Evolutionary conservation across 2,329 filamentous ascomycete species (phyloP).

Genomic region (Xylariaceae sp.): DNA sequence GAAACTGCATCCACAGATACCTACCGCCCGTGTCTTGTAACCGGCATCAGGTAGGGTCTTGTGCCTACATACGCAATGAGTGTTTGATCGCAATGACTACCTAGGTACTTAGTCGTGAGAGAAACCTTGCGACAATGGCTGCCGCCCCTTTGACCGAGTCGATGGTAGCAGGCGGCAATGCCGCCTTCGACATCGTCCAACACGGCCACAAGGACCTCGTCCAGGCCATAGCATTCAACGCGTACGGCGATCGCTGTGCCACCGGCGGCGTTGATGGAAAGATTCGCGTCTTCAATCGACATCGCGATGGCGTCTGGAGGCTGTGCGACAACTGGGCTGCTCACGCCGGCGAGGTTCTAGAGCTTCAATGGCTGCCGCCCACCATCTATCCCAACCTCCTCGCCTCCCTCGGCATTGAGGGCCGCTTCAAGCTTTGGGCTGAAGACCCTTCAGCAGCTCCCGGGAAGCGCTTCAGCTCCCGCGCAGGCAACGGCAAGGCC

Average conservation of each 20-base stretch:
- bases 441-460: constrained; percentile 80
- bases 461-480: constrained; percentile 76
- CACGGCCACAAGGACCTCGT: constrained; percentile 78
- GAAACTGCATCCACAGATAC: too few species aligned
- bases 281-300: constrained; percentile 84
- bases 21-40: too few species aligned
- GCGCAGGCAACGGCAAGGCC: constrained; percentile 39
- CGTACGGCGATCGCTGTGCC: constrained; percentile 85
- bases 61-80: too few species aligned
- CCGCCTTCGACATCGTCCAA: constrained; percentile 59
- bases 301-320: constrained; percentile 73
- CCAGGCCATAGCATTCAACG: constrained; percentile 83
- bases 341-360: constrained; percentile 84
- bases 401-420: constrained; percentile 84
- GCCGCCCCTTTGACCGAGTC: constrained; percentile 20
- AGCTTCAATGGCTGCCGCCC: constrained; percentile 93
- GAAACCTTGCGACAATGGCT: too few species aligned
- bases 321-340: constrained; percentile 85
- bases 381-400: constrained; percentile 82
- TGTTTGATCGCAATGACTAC: too few species aligned
- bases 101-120: too few species aligned
- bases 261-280: constrained; percentile 90
- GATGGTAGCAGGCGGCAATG: constrained; percentile 35
- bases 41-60: too few species aligned
- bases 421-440: constrained; percentile 87